Base-by-base conservation (phyloP, 768 basidiomycete genomes). In the Leccinum ochraceum region DNA sequence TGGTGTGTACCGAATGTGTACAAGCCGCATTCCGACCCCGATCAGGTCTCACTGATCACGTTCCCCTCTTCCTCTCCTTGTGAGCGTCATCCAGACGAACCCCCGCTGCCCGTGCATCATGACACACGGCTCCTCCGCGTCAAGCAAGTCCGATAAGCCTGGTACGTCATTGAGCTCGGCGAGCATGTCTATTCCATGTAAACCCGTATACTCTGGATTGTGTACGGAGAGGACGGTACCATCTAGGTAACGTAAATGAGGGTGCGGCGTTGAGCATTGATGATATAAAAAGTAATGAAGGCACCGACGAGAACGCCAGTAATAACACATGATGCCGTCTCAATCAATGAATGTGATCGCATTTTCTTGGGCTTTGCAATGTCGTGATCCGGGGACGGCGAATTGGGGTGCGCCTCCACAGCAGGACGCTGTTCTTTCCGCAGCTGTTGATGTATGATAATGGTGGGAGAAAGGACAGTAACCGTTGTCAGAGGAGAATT, bases 271-370 rank as follows among this genome's bases (percentile, higher is more conserved):
- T 81, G 82, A 37, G 76, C 76, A 28, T 79, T 79, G 59, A 83
- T 64, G 61, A 83, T 70, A 64, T 78, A 84, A 32, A 86, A 73
- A 20, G 85, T 80, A 65, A 85, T 75, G 64, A 84, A 81, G 26
- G 84, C 79, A 46, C 85, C 85, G 51, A 85, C 72, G 53, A 89
- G 74, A 66, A 89, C 83, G 39, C 87, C 87, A 22, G 86, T 80
- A 58, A 83, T 69, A 55, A 82, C 71, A 66, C 78, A 80, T 53
- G 81, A 82, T 55, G 80, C 79, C 51, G 78, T 75, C 60, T 72
- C 74, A 28, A 64, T 10, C 28, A 72, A 44, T 36, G 72, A 72
- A 63, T 66, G 69, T 39, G 69, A 59, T 52, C 62, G 68, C 37
- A 44, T 53, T 55, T 63, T 64, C 55, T 56, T 67, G 30, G 53